Evolutionary conservation across 169 alveolate species (phyloP).

Genomic region (Cryptosporidium baileyi): DNA sequence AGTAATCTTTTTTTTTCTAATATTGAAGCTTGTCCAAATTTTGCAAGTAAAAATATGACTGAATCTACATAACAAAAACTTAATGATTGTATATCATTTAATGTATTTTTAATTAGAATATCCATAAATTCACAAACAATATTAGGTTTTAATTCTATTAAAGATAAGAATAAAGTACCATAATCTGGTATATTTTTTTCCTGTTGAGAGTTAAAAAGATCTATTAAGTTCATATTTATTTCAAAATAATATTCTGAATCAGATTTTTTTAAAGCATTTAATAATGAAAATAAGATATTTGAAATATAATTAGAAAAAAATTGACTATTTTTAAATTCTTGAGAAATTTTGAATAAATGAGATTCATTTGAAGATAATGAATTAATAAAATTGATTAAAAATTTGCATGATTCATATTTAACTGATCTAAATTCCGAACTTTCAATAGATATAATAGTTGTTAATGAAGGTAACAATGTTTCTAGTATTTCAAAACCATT

Average conservation of each 20-base stretch:
- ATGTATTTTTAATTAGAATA: neutral
- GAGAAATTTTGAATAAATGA: neutral
- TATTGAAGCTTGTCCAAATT: slow-evolving; percentile 36
- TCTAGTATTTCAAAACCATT: slow-evolving; percentile 28
- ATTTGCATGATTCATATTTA: slow-evolving; percentile 16
- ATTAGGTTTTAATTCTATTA: slow-evolving; percentile 35
- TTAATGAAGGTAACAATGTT: slow-evolving; percentile 17
- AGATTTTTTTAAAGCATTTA: neutral
- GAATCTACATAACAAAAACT: slow-evolving; percentile 39
- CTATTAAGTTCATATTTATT: neutral
- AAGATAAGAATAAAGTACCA: slow-evolving; percentile 13
- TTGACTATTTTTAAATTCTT: neutral
- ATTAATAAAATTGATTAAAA: neutral
- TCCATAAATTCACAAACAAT: slow-evolving; percentile 56
- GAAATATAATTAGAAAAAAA: neutral
- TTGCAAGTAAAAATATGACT: slow-evolving; percentile 3
- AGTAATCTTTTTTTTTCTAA: neutral
- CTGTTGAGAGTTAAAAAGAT: neutral
- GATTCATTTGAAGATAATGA: neutral
- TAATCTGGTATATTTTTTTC: slow-evolving; percentile 4
- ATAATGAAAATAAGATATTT: neutral
- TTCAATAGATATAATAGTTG: neutral
- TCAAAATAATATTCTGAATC: too few relatives aligned
- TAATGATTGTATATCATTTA: slow-evolving; percentile 5
- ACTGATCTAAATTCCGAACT: neutral